A percentile compares a stretch with the other conserved stretches of the same genome.
Conservation (phyloP, 2,329 filamentous ascomycete species). For the Paecilomyces sp. region DNA sequence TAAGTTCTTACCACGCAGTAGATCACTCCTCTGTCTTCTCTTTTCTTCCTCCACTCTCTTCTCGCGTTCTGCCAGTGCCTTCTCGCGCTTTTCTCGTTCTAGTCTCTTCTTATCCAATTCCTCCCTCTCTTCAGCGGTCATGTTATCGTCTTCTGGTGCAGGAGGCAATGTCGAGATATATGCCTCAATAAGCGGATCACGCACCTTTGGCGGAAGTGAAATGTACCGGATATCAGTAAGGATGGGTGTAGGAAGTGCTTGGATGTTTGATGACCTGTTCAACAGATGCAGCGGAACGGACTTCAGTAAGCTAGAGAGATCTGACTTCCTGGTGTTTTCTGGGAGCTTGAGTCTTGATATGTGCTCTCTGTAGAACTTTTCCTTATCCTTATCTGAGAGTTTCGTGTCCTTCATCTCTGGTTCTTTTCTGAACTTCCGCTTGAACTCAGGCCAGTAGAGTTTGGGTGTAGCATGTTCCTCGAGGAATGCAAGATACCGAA, state of each 20-base stretch:
- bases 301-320: constrained; percentile 38
- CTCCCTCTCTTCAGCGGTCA: constrained; percentile 32
- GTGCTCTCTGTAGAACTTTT: constrained; percentile 43
- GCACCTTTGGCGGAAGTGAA: constrained; percentile 29
- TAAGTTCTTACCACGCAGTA: constrained; percentile 34
- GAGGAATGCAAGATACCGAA: constrained; percentile 75
- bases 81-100: constrained; percentile 38
- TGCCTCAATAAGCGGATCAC: constrained; percentile 35
- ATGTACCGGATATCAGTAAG: constrained; percentile 40
- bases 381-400: constrained; percentile 41
- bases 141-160: constrained; percentile 25
- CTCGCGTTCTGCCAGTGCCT: constrained; percentile 36
- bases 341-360: constrained; percentile 39
- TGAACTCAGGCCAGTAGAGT: constrained; percentile 96
- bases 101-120: constrained; percentile 27
- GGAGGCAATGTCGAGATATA: constrained; percentile 37
- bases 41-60: constrained; percentile 38
- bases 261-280: constrained; percentile 31
- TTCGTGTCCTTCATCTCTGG: constrained; percentile 55
- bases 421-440: constrained; percentile 80
- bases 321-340: constrained; percentile 39
- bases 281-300: constrained; percentile 32
- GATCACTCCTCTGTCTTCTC: constrained; percentile 29
- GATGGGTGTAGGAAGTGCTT: constrained; percentile 33
- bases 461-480: constrained; percentile 79